These are phyloP conservation scores for Botryotinia narcissicola DNA, from an alignment of 2,329 filamentous ascomycete species.

Conservation along the genomic window DNA sequence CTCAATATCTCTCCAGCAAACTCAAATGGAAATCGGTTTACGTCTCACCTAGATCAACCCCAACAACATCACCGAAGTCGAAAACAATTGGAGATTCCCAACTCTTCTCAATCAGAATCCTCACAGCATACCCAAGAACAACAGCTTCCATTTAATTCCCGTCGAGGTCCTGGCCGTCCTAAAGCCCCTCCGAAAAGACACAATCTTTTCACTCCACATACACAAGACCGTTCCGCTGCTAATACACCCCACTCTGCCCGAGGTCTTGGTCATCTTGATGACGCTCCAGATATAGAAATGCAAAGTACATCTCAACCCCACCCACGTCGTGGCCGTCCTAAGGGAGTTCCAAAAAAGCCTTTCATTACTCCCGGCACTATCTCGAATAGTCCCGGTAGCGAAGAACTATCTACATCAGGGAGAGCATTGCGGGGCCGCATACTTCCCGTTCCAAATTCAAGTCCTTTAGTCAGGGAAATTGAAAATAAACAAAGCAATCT, in stretches of 20 bases:
- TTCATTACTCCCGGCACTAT: not conserved
- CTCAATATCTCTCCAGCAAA: not conserved
- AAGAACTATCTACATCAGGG: not conserved
- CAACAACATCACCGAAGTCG: not conserved
- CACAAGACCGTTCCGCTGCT: not conserved
- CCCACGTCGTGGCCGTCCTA: not conserved
- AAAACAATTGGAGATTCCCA: not conserved
- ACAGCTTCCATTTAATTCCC: not conserved
- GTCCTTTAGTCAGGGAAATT: not conserved
- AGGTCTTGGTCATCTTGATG: not conserved
- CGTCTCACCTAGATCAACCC: not conserved
- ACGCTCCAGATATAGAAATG: not conserved
- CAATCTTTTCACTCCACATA: not conserved
- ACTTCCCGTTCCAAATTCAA: not conserved
- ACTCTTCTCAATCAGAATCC: not conserved
- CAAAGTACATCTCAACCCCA: not conserved
- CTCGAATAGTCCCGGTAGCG: not conserved
- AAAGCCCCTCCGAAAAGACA: not conserved
- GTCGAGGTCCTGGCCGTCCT: conserved; percentile 1
- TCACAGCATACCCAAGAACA: not conserved
- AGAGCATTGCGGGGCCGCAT: not conserved
- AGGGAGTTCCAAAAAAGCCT: not conserved
- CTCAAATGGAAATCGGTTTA: not conserved
- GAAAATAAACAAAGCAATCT: not conserved
- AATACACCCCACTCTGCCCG: not conserved